Evolutionary conservation across 2,329 filamentous ascomycete genomes (phyloP), one percentile per base, ranked within the genome.

Genomic region (Pseudogymnoascus sp.): DNA sequence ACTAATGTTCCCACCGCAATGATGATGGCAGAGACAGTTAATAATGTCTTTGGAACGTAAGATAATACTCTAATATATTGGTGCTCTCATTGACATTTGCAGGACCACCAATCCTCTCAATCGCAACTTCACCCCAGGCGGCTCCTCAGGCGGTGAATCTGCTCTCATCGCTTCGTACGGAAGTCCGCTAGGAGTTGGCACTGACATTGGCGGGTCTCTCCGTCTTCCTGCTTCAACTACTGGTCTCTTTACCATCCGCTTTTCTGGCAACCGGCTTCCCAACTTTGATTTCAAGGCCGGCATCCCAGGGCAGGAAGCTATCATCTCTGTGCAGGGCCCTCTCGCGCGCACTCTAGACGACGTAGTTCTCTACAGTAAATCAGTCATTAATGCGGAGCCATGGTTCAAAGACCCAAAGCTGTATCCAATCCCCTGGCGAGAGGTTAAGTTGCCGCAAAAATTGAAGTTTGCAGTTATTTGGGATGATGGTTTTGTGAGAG

Each of bases 1-100:
- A 89, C 87, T 1, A 89, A 88, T 68, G 77, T 89, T 1, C 86
- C 87, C 0, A 81, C 83, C 65, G 81, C 80, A 0, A 72, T 83
- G 65, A 76, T 76, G 67, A 76, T 76, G 36, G 72, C 82, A 47
- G 85, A 87, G 68, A 80, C 78, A 4, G 78, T 81, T 47, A 87
- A 87, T 71, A 81, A 86, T 67, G 71, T 87, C 36, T 84, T 84
- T 67, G 85, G 84, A 1, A 19, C 8, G 47, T 53, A 53, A 31
- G 26, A 31, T 31, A 4, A 53, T 31, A 31, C 78, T 82, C 0
- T 73, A 86, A 35, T 87, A 87, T 67, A 53, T 17, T 31, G 15
- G 82, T 47, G 82, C 82, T 0, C 72, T 86, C 33, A 87, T 87
- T 68, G 0, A 83, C 81, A 10, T 53, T 53, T 53, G 4, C 26